These are phyloP conservation scores for Pyrenula massariospora DNA, from an alignment of 495 filamentous ascomycete species.

Conservation along the genomic window DNA sequence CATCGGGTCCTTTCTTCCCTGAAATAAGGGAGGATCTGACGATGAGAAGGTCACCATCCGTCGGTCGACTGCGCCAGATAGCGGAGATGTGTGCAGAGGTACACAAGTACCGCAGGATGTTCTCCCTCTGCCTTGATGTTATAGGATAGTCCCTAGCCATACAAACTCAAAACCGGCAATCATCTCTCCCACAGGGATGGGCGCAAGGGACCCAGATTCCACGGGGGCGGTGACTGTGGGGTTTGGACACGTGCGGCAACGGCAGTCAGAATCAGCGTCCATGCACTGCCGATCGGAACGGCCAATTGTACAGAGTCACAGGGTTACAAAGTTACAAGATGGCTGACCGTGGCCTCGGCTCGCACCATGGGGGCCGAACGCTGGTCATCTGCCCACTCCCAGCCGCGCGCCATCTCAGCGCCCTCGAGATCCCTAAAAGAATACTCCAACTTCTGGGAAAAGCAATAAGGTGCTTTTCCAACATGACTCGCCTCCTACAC, in stretches of 20 bases:
- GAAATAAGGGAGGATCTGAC: background rate
- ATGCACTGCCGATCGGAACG: too few species aligned
- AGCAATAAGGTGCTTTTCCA: too few species aligned
- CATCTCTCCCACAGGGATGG: background rate
- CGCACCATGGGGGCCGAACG: background rate
- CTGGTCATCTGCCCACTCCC: background rate
- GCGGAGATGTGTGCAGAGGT: too few species aligned
- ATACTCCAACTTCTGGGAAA: too few species aligned
- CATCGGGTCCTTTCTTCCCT: background rate
- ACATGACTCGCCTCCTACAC: too few species aligned
- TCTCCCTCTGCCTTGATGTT: too few species aligned
- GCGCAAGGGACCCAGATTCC: background rate
- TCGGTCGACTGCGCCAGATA: too few species aligned
- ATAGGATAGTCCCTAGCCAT: too few species aligned
- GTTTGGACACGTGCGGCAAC: background rate
- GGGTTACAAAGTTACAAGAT: background rate
- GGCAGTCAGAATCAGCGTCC: too few species aligned
- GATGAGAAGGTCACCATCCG: background rate
- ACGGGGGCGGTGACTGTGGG: background rate
- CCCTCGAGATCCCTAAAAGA: too few species aligned
- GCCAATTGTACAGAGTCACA: background rate
- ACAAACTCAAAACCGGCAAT: too few species aligned
- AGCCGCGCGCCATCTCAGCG: background rate
- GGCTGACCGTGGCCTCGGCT: background rate
- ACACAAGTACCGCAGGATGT: too few species aligned